Percentiles rank a stretch among this genome's conserved stretches.
These are phyloP conservation scores for Rhizomucor miehei DNA, from an alignment of 371 early-diverging fungal genomes.

Conservation along the genomic window DNA sequence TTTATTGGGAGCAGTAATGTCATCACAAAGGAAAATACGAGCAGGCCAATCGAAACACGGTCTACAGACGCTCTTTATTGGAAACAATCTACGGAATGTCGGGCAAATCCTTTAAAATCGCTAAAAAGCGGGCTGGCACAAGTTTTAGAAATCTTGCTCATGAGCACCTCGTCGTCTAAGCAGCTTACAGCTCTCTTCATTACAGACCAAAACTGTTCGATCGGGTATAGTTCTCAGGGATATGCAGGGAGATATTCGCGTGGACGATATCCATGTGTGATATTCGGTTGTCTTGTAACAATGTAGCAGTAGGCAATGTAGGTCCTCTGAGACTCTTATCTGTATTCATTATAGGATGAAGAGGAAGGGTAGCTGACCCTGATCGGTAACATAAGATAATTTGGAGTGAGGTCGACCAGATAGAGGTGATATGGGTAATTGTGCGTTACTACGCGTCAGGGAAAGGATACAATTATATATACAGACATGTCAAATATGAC, in stretches of 20 bases:
- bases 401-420: conserved; percentile 1
- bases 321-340: conserved; percentile 1
- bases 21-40: not conserved
- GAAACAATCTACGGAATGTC: not conserved
- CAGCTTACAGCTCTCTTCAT: not conserved
- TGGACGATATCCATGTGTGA: not conserved
- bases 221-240: not conserved
- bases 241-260: conserved; percentile 1
- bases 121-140: conserved; percentile 1
- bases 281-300: conserved; percentile 1
- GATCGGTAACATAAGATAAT: not conserved
- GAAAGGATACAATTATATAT: no score
- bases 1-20: conserved; percentile 1
- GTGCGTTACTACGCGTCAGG: no score
- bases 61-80: not conserved
- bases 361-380: conserved; percentile 1
- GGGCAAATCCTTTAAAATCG: not conserved
- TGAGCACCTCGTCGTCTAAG: not conserved
- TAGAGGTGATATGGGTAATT: conserved; percentile 1
- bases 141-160: not conserved
- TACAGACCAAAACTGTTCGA: conserved; percentile 1
- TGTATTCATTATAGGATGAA: not conserved
- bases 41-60: conserved; percentile 1
- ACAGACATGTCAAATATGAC: no score
- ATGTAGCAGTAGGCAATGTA: conserved; percentile 1